Base-by-base conservation (phyloP, 78 protist species). In the Thecamonas trahens region DNA sequence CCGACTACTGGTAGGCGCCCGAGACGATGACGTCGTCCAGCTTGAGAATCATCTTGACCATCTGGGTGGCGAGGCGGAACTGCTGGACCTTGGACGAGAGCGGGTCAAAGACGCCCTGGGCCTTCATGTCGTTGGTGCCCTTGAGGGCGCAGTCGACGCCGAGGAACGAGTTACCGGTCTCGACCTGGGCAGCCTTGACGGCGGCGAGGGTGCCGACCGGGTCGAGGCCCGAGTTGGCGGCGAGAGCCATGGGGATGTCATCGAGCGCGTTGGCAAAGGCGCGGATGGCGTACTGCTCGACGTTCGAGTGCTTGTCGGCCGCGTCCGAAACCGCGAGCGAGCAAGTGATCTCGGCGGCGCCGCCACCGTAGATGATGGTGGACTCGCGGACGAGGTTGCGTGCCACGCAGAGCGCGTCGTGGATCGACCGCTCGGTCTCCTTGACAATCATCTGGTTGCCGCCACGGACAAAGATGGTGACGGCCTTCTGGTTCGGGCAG, bases 201-300 rank as follows among this genome's bases (percentile, higher is more conserved):
- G 37, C 47, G 20, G 99, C 84, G 26, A 98, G 64, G 18, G 91
- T 32, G 50, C 86, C 97, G 47, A 97, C 86, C 32, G 96, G 82
- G 44, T 82, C 54, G 29, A 96, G 76, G 50, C 99, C 99, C 28
- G 90, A 69, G 90, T 96, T 98, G 72, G 89, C 97, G n/a, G 99
- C 99, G 3, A 98, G 88, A 37, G 98, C 96, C 26, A 91, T 28
- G 22, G 99, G 99, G 42, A 95, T 80, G 42, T 88, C 75, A 60
- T 96, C 99, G 18, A 98, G 86, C 15, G 99, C 99, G 20, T 93
- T 98, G 1, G 99, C 94, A 64, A 96, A 98, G 20, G 99, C 95
- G 29, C 98, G 86, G 59, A 95, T 83, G 32, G 99, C 98, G 66
- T 91, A 95, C 80, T 95, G 98, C 80, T 94, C 98, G 32, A 90